These are phyloP conservation scores for Penicillium waksmanii DNA, from an alignment of 495 filamentous ascomycete genomes.

Conservation along the genomic window DNA sequence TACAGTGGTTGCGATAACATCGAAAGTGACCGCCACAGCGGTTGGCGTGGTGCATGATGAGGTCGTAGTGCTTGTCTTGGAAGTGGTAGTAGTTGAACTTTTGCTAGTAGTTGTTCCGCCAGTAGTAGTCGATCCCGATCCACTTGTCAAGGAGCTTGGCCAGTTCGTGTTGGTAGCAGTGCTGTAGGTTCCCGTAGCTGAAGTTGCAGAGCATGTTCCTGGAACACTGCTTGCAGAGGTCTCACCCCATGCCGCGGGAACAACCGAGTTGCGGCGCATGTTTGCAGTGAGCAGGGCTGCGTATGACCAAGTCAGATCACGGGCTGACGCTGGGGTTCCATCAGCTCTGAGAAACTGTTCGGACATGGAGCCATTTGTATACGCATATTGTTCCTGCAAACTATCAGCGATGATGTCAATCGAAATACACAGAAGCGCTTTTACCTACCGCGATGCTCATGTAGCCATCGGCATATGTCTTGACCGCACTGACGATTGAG, in stretches of 20 bases:
- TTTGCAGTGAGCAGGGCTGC: constrained; percentile 55
- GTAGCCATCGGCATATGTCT: constrained; percentile 68
- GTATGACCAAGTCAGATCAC: constrained; percentile 58
- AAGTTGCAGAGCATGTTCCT: constrained; percentile 51
- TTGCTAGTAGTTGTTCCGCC: constrained; percentile 32
- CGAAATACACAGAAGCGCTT: not conserved
- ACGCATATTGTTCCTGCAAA: constrained; percentile 42
- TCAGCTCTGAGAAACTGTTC: constrained; percentile 62
- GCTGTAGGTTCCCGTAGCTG: constrained; percentile 62
- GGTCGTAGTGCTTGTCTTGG: constrained; percentile 36
- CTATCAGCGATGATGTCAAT: not conserved
- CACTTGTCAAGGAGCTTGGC: constrained; percentile 55
- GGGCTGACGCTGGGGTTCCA: constrained; percentile 58
- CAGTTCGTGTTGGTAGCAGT: constrained; percentile 57
- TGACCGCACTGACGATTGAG: constrained; percentile 55
- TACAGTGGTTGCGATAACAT: constrained; percentile 54
- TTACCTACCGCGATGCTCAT: constrained; percentile 50
- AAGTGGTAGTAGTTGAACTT: constrained; percentile 31
- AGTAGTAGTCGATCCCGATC: constrained; percentile 23
- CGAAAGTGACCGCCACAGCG: constrained; percentile 62
- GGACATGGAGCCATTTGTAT: constrained; percentile 55
- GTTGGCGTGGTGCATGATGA: constrained; percentile 46
- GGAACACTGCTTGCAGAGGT: constrained; percentile 56
- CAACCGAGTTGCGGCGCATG: constrained; percentile 48
- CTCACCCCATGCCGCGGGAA: constrained; percentile 62